A percentile compares a stretch with the other conserved stretches of the same genome.
Conservation (phyloP, 352 stramenopile genomes). For the Elongisporangium prolatum region DNA sequence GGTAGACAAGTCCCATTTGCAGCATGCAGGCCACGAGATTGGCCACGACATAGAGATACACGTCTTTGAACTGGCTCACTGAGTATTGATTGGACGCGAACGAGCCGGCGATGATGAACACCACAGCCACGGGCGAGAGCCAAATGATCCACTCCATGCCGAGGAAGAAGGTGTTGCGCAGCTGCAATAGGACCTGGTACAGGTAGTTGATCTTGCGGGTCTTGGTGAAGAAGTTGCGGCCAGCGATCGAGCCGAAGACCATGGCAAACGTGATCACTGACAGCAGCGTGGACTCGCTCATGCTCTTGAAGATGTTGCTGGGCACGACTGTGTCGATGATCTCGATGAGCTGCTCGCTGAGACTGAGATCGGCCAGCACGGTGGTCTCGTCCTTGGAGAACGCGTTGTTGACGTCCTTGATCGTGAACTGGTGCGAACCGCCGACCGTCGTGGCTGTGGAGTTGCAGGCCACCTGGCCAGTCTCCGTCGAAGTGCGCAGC, state of each 20-base stretch:
- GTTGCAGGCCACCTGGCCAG: conserved; percentile 24
- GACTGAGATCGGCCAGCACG: conserved; percentile 33
- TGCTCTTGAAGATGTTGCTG: conserved; percentile 51
- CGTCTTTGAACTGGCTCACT: conserved; percentile 27
- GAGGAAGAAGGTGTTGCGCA: conserved; percentile 70
- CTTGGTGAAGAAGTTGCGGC: conserved; percentile 55
- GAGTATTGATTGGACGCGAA: conserved; percentile 50
- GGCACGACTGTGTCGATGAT: conserved; percentile 58
- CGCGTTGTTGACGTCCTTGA: conserved; percentile 43
- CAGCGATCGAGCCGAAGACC: conserved; percentile 52
- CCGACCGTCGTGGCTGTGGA: conserved; percentile 12
- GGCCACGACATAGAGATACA: conserved; percentile 52
- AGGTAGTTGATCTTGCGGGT: conserved; percentile 56
- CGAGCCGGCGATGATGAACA: conserved; percentile 58
- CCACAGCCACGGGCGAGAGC: conserved; percentile 53
- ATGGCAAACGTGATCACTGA: conserved; percentile 71
- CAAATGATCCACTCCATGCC: conserved; percentile 67
- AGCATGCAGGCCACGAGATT: conserved; percentile 25
- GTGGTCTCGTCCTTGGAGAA: conserved; percentile 38
- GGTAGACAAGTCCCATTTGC: conserved; percentile 56
- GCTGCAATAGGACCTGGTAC: conserved; percentile 58
- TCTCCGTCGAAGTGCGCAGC: conserved; percentile 15
- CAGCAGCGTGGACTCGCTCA: conserved; percentile 46
- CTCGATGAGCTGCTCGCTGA: conserved; percentile 58
- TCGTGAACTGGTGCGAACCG: conserved; percentile 25